Base-by-base conservation (phyloP, 1,284 basidiomycete species). In the Trichosporon sp. region DNA sequence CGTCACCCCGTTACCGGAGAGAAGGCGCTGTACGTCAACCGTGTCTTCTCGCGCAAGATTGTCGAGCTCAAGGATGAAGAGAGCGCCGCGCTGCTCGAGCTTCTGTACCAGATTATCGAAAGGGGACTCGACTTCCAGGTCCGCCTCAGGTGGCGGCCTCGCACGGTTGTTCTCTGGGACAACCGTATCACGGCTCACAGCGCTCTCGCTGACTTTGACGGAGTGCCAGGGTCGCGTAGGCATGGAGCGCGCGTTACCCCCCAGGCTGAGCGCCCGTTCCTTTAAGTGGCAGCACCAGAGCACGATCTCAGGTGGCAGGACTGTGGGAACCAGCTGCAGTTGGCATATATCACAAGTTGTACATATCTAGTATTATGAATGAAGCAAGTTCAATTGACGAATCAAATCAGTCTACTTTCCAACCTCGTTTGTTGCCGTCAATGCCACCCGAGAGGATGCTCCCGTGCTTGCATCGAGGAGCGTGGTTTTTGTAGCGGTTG, bases 211-310 rank as follows among this genome's bases (percentile, higher is more conserved):
- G 90, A 92, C 80, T 92, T 87, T 73, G 84, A 84, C 49, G 82
- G 86, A 9, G 54, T 84, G 79, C n/a, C 84, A 81, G 67, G 71
- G 49, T 85, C 88, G 68, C 84, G 87, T 44, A 85, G 91, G 11
- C 91, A 92, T 71, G 91, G 91, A 25, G 86, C 86, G 10, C 84
- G 91, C 34, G 88, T 92, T 74, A 90, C 90, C 0, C 88, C 90
- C 19, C 90, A 92, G 78, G 90, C 89, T 1, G 90, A 92, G 79
- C 81, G 86, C n/a, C 90, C 89, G 0, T 85, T 89, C 68, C 49
- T 69, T 23, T 70, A 13, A 54, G 49, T 25, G 27, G n/a, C n/a
- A n/a, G n/a, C n/a, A n/a, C n/a, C n/a, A n/a, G n/a, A n/a, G n/a
- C n/a, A n/a, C n/a, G n/a, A n/a, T n/a, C n/a, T n/a, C n/a, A n/a